These are phyloP conservation scores for Pyrenophora graminea DNA, from an alignment of 2,329 filamentous ascomycete species.

Conservation along the genomic window DNA sequence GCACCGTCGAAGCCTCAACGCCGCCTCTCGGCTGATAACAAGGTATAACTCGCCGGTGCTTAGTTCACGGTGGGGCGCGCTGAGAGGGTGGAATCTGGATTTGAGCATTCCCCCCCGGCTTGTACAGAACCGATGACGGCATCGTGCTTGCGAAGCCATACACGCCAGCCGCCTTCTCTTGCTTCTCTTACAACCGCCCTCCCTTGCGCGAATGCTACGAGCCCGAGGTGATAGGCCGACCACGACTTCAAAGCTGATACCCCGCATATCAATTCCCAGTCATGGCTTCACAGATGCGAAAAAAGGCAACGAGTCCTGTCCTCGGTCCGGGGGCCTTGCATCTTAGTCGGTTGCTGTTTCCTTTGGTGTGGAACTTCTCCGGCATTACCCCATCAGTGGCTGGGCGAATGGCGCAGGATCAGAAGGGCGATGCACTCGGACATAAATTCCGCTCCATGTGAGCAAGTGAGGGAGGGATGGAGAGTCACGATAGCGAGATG, in stretches of 20 bases:
- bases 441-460: no score
- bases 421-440: no score
- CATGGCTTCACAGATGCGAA: not conserved
- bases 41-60: constrained; percentile 10
- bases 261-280: not conserved
- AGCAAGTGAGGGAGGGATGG: not conserved
- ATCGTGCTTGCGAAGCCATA: constrained; percentile 15
- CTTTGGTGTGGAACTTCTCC: not conserved
- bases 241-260: not conserved
- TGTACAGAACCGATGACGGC: constrained; percentile 18
- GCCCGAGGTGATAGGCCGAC: no score
- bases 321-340: not conserved
- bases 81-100: constrained; percentile 4
- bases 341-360: not conserved
- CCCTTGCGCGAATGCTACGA: no score
- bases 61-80: constrained; percentile 2
- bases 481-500: not conserved
- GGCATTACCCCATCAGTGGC: not conserved
- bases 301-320: not conserved
- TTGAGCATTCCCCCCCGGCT: not conserved
- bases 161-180: not conserved
- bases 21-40: constrained; percentile 12
- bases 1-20: constrained; percentile 7
- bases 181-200: not conserved
- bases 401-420: not conserved